These are phyloP conservation scores for Diaporthe sp. DNA, from an alignment of 2,329 filamentous ascomycete genomes.

Conservation along the genomic window DNA sequence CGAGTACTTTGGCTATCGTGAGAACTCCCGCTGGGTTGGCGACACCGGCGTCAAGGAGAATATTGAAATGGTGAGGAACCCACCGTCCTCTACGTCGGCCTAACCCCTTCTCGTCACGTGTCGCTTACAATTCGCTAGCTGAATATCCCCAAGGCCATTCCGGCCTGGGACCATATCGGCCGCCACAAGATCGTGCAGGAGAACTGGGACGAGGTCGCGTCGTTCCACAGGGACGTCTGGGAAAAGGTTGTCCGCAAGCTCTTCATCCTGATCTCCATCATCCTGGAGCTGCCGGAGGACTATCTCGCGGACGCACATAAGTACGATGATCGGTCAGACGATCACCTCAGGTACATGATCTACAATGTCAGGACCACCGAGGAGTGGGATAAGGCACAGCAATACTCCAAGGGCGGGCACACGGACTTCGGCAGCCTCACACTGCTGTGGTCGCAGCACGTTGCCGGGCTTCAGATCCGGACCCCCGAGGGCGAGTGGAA, in stretches of 20 bases:
- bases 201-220: not conserved
- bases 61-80: not conserved
- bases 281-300: constrained; percentile 4
- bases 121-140: not conserved
- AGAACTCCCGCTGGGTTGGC: constrained; percentile 4
- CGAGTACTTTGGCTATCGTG: constrained; percentile 16
- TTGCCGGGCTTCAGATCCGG: constrained; percentile 4
- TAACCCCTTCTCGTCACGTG: not conserved
- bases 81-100: not conserved
- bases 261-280: not conserved
- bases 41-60: constrained; percentile 17
- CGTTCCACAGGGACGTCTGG: constrained; percentile 10
- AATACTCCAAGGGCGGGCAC: constrained; percentile 3
- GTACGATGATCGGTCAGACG: constrained; percentile 4
- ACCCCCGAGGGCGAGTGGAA: not conserved
- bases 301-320: constrained; percentile 9
- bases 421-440: constrained; percentile 13
- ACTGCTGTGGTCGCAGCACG: not conserved
- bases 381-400: constrained; percentile 11
- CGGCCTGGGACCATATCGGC: constrained; percentile 5
- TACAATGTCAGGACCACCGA: constrained; percentile 1
- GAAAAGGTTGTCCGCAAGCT: constrained; percentile 10
- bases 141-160: constrained; percentile 3
- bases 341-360: constrained; percentile 9
- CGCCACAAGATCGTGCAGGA: constrained; percentile 15